These are phyloP conservation scores for Microthlaspi erraticum DNA, from an alignment of 345 rosid species.

Conservation along the genomic window DNA sequence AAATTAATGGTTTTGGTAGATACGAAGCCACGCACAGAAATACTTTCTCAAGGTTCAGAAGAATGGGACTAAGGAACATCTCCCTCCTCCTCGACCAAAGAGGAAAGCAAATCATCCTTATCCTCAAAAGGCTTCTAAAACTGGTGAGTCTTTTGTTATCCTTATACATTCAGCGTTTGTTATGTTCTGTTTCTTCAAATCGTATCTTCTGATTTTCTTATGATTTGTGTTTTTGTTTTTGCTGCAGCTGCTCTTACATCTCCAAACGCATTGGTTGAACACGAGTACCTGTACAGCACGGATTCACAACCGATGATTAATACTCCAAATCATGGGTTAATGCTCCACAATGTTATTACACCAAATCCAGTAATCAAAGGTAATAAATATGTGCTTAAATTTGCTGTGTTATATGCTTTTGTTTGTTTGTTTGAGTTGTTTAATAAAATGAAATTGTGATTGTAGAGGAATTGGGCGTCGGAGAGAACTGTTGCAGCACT, in stretches of 20 bases:
- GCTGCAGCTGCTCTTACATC: conserved; percentile 54
- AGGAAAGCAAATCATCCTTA: conserved; percentile 95
- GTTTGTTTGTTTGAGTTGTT: conserved; percentile 14
- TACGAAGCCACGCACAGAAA: conserved; percentile 96
- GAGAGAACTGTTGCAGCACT: conserved; percentile 40
- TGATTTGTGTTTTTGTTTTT: not conserved
- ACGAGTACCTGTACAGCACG: conserved; percentile 48
- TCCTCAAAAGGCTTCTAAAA: conserved; percentile 85
- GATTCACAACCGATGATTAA: conserved; percentile 49
- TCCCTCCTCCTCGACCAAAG: conserved; percentile 97
- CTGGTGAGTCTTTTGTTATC: conserved; percentile 46
- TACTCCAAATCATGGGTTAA: conserved; percentile 4
- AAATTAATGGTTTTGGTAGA: conserved; percentile 52
- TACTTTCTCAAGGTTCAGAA: conserved; percentile 93
- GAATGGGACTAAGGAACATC: conserved; percentile 82
- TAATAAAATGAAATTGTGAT: conserved; percentile 20
- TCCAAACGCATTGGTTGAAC: conserved; percentile 54
- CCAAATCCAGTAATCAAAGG: conserved; percentile 51
- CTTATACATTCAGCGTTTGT: conserved; percentile 19
- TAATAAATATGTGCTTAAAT: conserved; percentile 20
- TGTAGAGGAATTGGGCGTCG: conserved; percentile 35
- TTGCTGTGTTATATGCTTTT: conserved; percentile 10
- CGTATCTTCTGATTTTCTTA: conserved; percentile 33
- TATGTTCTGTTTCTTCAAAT: not conserved
- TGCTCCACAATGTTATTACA: not conserved